Percentiles rank a stretch among this genome's conserved stretches.
These are phyloP conservation scores for Phellinidium pouzarii DNA, from an alignment of 1,284 basidiomycete genomes.

Conservation along the genomic window DNA sequence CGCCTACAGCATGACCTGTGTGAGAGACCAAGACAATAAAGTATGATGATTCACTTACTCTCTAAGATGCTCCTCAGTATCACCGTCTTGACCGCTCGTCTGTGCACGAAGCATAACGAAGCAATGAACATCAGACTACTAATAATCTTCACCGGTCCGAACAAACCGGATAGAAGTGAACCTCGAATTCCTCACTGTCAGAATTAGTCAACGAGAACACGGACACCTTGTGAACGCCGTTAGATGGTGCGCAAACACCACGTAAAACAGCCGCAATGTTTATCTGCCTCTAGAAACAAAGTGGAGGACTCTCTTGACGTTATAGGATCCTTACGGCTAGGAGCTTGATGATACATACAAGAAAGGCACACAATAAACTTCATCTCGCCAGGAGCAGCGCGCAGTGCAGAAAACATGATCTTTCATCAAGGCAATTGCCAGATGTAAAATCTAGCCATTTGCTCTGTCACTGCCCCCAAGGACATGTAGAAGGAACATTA, in stretches of 20 bases:
- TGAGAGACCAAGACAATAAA: neutral
- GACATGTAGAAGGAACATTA: neutral
- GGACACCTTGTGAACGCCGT: neutral
- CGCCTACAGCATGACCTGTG: neutral
- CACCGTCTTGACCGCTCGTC: slow-evolving; percentile 6
- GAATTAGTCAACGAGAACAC: neutral
- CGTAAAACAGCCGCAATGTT: neutral
- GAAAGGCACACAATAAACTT: neutral
- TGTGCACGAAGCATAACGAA: neutral
- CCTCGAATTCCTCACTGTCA: neutral
- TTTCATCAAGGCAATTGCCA: neutral
- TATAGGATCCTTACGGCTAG: neutral
- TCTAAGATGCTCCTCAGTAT: neutral
- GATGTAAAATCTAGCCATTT: slow-evolving; percentile 1
- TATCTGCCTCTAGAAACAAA: neutral
- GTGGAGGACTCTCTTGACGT: neutral
- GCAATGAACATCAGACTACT: neutral
- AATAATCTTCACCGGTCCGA: neutral
- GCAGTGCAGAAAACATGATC: neutral
- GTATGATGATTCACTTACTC: neutral
- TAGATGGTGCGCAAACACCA: neutral
- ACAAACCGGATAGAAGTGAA: neutral
- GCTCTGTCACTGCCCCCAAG: neutral
- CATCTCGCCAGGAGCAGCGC: slow-evolving; percentile 1
- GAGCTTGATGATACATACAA: neutral